Evolutionary conservation across 2,329 filamentous ascomycete species (phyloP), one percentile per base, ranked within the genome.

Genomic region (Colletotrichum sp.): DNA sequence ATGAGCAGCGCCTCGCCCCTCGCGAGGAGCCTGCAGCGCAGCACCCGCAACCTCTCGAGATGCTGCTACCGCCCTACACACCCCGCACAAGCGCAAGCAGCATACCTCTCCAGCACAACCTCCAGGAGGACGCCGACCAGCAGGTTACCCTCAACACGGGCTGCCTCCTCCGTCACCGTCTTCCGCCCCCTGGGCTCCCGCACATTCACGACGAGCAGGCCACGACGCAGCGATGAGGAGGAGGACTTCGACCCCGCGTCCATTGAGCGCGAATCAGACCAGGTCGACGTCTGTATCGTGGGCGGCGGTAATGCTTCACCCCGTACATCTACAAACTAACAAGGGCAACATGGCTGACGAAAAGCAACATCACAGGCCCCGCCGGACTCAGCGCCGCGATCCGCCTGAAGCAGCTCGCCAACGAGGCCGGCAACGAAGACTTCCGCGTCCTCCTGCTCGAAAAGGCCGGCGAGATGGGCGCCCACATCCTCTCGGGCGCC

Each of bases 241-340:
- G 87, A 91, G 72, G 91, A 92, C 44, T 95, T 95, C 80, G 93
- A 96, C 82, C 93, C 93, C 10, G 85, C 87, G 28, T 86, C 85
- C 71, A 89, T 96, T 74, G 96, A 99, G 79, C 93, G 97, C 79
- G 97, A 99, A 85, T 94, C 92, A 70, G 97, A 99, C 82, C 88
- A 97, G 86, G 97, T 99, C 34, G 97, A 99, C 85, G 96, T 99
- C 34, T 98, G 96, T 85, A 99, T 99, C 81, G 92, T 99, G 70
- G 97, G 97, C 82, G 97, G 95, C 84, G 96, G 91, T 92, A 88
- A 88, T 81, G 75, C 80, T 18, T 34, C 63, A 62, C 49, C 13
- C 26, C 52, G 16, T 32, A 7, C 28, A 21, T 34, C 15, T 24
- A 10, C 12, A 9, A 30, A 30, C 63, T 71, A 26, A 73, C 55